Conservation (phyloP, 345 rosid species). For the Laguncularia racemosa region DNA sequence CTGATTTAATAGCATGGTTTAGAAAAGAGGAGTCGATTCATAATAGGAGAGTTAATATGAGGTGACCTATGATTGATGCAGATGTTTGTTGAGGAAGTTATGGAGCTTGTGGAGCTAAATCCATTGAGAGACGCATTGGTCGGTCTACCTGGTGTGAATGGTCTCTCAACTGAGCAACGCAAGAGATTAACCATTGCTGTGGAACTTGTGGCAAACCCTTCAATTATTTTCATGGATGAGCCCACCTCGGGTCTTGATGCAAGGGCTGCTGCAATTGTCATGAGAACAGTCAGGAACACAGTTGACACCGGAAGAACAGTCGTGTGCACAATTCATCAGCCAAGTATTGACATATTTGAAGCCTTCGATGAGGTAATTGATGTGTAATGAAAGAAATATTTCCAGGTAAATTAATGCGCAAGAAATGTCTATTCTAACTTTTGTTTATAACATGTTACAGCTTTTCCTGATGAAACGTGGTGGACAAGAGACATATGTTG, state of each 20-base stretch:
- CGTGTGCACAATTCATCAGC: slow-evolving; percentile 93
- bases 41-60: background rate
- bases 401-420: background rate
- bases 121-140: slow-evolving; percentile 53
- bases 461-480: slow-evolving; percentile 38
- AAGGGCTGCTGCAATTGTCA: slow-evolving; percentile 90
- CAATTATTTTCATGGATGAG: slow-evolving; percentile 91
- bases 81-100: slow-evolving; percentile 85
- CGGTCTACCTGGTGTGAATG: slow-evolving; percentile 78
- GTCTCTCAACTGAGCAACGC: slow-evolving; percentile 84
- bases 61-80: slow-evolving; percentile 10
- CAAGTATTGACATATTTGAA: slow-evolving; percentile 89
- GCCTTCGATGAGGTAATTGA: slow-evolving; percentile 73
- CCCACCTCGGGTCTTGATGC: slow-evolving; percentile 97
- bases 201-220: slow-evolving; percentile 92
- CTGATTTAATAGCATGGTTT: too few relatives aligned
- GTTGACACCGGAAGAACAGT: slow-evolving; percentile 92
- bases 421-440: background rate
- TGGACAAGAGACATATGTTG: slow-evolving; percentile 43
- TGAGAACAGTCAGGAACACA: slow-evolving; percentile 88
- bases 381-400: background rate
- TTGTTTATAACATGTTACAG: slow-evolving; percentile 14
- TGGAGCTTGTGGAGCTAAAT: slow-evolving; percentile 79
- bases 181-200: slow-evolving; percentile 89
- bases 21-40: background rate